Evolutionary conservation across 352 stramenopile genomes (phyloP), one percentile per base, ranked within the genome.

Genomic region (Phytophthora pini): DNA sequence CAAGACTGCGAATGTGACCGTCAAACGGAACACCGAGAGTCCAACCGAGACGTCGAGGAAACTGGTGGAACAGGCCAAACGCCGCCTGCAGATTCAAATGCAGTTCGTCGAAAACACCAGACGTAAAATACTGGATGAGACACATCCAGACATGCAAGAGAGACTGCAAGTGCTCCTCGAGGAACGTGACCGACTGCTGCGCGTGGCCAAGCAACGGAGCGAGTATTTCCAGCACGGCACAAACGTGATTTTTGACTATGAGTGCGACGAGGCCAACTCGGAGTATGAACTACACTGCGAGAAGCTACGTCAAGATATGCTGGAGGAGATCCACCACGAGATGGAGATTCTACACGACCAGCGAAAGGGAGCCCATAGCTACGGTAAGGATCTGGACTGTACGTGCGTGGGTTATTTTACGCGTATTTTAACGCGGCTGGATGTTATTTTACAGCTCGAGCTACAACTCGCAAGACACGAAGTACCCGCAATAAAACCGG

Each of bases 261-360:
- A 94, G 61, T 91, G 86, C 60, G 82, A 94, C 20, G 82, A 94
- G 53, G 86, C 86, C 22, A 85, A 80, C 41, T 88, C 82, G 39
- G 86, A 94, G 68, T 94, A 85, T 44, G 68, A 88, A 44, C 54
- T 92, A 56, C 79, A 83, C 29, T 94, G 87, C 63, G 85, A 90
- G 36, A 91, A 90, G 61, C 65, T 94, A 51, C 82, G 86, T 17
- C 80, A 93, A 24, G 84, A 93, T 57, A 94, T 94, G 87, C 72
- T 94, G 24, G 84, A 93, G 26, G 87, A 94, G 68, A 94, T 94
- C 70, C 80, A 92, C 43, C 75, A 92, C 39, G 87, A 94, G 70
- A 93, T 94, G 71, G 84, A 94, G 61, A 88, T 92, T 53, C 73
- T 92, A 29, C 72, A 86, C 45, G 86, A 90, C 55, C 82, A 94